Conservation (phyloP, 1,284 basidiomycete genomes). For the Malassezia arunalokei region DNA sequence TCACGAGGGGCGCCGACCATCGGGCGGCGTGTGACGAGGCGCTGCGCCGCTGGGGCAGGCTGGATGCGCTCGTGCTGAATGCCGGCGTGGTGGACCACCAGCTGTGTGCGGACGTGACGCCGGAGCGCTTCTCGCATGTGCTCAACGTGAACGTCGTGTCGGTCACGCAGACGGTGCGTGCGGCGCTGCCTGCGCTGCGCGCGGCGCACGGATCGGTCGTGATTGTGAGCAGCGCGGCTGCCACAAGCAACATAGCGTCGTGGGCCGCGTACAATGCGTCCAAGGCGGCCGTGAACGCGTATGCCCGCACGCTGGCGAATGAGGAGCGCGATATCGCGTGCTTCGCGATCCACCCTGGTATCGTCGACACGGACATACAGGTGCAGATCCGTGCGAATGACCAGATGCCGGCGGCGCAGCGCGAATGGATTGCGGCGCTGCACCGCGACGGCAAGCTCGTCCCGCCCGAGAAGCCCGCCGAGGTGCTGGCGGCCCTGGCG, state of each 20-base stretch:
- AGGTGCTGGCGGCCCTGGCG: conserved; percentile 56
- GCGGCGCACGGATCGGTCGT: conserved; percentile 55
- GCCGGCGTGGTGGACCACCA: conserved; percentile 56
- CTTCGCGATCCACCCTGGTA: conserved; percentile 69
- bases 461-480: conserved; percentile 52
- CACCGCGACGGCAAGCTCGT: conserved; percentile 57
- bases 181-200: conserved; percentile 58
- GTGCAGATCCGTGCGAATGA: conserved; percentile 43
- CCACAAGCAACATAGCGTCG: conserved; percentile 56
- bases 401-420: conserved; percentile 52
- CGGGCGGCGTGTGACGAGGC: conserved; percentile 55
- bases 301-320: conserved; percentile 63
- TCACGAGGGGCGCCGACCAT: conserved; percentile 52
- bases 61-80: conserved; percentile 68
- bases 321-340: conserved; percentile 65
- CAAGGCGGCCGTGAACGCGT: conserved; percentile 67
- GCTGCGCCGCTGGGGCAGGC: conserved; percentile 53
- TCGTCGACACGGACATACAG: conserved; percentile 56
- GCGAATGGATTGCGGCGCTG: conserved; percentile 55
- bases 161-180: conserved; percentile 57
- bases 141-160: conserved; percentile 73
- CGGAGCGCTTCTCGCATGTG: conserved; percentile 52
- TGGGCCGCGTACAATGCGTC: conserved; percentile 63
- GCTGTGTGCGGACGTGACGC: conserved; percentile 49
- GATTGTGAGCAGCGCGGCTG: conserved; percentile 70